Evolutionary conservation across 2,329 filamentous ascomycete genomes (phyloP), one percentile per base, ranked within the genome.

Genomic region (Ramularia collo-cygni): DNA sequence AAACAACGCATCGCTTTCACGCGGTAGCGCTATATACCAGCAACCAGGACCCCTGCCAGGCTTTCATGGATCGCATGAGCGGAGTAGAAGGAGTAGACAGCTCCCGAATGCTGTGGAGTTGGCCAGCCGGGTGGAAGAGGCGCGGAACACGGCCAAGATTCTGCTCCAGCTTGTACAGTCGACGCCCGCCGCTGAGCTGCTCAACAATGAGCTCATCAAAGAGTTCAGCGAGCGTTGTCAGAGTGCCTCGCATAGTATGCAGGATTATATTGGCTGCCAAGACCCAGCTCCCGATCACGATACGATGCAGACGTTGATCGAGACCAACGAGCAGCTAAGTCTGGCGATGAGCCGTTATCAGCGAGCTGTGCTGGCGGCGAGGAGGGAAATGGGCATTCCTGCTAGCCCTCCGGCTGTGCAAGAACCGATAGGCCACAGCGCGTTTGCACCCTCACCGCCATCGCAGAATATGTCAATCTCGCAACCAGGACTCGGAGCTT

Each of bases 151-250:
- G 3, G 89, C 90, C 5, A 90, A 89, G 61, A 77, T 98, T 4
- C 77, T 98, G n/a, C 76, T 86, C 37, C 90, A 98, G 64, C 81
- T 95, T 5, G 80, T 95, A 13, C 85, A 90, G 63, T 89, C 85
- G 42, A 95, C 89, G 0, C 79, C 87, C 0, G 72, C 83, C 0
- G 67, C 74, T 10, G 88, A 95, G 58, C 69, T 95, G 16, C 72
- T 88, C 14, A 64, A 72, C 38, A 90, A 93, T 57, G 90, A 95
- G n/a, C 73, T 98, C 37, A 81, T 95, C 60, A 84, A 82, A 59
- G 92, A 98, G 66, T 96, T 98, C 60, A 79, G 82, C 34, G 83
- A 92, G 53, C 81, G 92, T 16, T 96, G 90, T 59, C 79, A 82
- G 48, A 76, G 79, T 40, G 90, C 90, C 4, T 82, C 85, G 37